phyloP scores from a whole-genome alignment of 495 filamentous ascomycete species.

The Trichoderma gamsii region DNA sequence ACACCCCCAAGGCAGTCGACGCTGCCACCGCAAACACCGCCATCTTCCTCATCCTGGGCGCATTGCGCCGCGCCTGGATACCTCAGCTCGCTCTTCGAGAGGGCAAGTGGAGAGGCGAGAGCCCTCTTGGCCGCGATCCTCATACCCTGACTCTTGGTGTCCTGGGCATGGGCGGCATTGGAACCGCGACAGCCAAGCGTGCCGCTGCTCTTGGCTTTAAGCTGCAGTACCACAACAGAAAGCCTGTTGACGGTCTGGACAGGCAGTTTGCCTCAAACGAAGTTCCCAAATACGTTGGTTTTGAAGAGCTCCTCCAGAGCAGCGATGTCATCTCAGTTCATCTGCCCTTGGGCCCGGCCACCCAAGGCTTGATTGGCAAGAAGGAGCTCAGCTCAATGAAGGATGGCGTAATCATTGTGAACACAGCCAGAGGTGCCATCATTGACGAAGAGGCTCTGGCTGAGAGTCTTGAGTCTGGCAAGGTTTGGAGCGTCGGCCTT shows the following conservation, averaged over 20 bases:
- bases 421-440: slow-evolving; percentile 64
- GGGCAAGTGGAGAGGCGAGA: slow-evolving; percentile 54
- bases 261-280: slow-evolving; percentile 41
- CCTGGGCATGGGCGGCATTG: slow-evolving; percentile 65
- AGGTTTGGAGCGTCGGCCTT: slow-evolving; percentile 52
- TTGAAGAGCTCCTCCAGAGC: slow-evolving; percentile 48
- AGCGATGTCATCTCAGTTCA: slow-evolving; percentile 64
- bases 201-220: slow-evolving; percentile 56
- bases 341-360: slow-evolving; percentile 53
- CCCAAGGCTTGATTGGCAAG: slow-evolving; percentile 48
- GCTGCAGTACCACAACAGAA: slow-evolving; percentile 61
- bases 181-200: slow-evolving; percentile 57
- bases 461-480: slow-evolving; percentile 51
- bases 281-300: slow-evolving; percentile 37
- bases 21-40: slow-evolving; percentile 74
- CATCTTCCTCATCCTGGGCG: slow-evolving; percentile 72
- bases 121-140: slow-evolving; percentile 57
- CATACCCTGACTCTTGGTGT: slow-evolving; percentile 68
- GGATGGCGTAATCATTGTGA: slow-evolving; percentile 57
- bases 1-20: slow-evolving; percentile 71
- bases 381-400: slow-evolving; percentile 47
- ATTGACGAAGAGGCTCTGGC: slow-evolving; percentile 66
- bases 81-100: slow-evolving; percentile 56
- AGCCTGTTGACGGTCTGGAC: slow-evolving; percentile 44
- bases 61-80: slow-evolving; percentile 62